Conservation (phyloP, 805 yeast genomes). For the Candida ascalaphidarum region DNA sequence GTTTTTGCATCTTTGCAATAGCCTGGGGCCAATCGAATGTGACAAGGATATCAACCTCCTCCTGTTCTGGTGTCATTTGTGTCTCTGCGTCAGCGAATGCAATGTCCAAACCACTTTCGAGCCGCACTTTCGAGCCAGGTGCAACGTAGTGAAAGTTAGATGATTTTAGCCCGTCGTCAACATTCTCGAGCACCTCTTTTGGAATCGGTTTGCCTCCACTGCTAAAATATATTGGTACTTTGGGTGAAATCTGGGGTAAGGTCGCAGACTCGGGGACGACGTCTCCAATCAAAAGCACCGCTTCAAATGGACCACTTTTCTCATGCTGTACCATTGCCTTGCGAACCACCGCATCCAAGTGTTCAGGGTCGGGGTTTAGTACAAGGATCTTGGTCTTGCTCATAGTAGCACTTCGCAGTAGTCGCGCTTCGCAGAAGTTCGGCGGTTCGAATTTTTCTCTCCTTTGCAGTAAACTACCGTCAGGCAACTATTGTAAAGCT, state of each 20-base stretch:
- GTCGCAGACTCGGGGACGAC: constrained; percentile 12
- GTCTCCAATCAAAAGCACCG: constrained; percentile 46
- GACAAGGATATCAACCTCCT: constrained; percentile 44
- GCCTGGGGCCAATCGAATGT: constrained; percentile 54
- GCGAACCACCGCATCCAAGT: constrained; percentile 33
- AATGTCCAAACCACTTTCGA: no score
- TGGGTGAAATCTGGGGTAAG: constrained; percentile 9
- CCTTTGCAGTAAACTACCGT: no score
- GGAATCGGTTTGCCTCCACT: no score
- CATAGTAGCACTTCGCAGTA: no score
- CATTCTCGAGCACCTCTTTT: no score
- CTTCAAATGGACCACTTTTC: constrained; percentile 62
- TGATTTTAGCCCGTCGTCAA: no score
- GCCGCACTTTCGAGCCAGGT: no score
- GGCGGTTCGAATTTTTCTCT: no score
- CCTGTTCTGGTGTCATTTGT: constrained; percentile 8
- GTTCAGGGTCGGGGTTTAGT: constrained; percentile 35
- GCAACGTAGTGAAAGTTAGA: no score
- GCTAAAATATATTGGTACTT: constrained; percentile 18
- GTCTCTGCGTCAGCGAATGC: no score
- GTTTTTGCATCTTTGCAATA: constrained; percentile 36
- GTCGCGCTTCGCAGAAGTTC: no score
- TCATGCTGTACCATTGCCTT: constrained; percentile 40
- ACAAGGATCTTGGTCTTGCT: constrained; percentile 30
- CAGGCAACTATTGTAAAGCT: no score